Conservation (phyloP, 441 rosid genomes). For the Adansonia grandidieri region DNA sequence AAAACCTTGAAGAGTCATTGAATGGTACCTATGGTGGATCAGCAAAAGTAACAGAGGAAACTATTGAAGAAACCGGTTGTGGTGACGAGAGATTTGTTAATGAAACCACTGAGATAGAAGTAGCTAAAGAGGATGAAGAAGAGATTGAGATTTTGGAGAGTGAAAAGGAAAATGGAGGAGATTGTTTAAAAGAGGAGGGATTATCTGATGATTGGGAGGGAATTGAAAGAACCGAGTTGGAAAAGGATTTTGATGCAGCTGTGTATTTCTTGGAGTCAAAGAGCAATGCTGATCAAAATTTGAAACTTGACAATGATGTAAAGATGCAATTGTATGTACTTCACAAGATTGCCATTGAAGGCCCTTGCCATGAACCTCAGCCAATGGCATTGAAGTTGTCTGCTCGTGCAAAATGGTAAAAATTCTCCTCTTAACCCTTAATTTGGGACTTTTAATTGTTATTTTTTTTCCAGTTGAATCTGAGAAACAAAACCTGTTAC, state of each 20-base stretch:
- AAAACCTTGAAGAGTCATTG: not conserved
- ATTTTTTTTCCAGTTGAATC: no score
- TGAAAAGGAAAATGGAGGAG: conserved; percentile 6
- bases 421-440: no score
- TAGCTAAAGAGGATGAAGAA: conserved; percentile 14
- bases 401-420: no score
- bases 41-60: not conserved
- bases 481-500: no score
- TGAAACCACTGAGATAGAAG: conserved; percentile 14
- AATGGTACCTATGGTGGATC: conserved; percentile 16
- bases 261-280: conserved; percentile 35
- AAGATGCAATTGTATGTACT: conserved; percentile 48
- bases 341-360: conserved; percentile 53
- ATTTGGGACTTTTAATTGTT: no score
- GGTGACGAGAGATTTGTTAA: not conserved
- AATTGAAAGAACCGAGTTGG: conserved; percentile 49
- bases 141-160: conserved; percentile 21
- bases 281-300: conserved; percentile 30
- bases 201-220: conserved; percentile 52
- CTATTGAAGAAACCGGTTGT: not conserved
- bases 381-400: conserved; percentile 32
- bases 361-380: conserved; percentile 48
- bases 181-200: conserved; percentile 10
- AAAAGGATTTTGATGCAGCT: conserved; percentile 44
- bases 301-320: conserved; percentile 30